Evolutionary conservation across 345 rosid species (phyloP).

Genomic region (Salix exigua): DNA sequence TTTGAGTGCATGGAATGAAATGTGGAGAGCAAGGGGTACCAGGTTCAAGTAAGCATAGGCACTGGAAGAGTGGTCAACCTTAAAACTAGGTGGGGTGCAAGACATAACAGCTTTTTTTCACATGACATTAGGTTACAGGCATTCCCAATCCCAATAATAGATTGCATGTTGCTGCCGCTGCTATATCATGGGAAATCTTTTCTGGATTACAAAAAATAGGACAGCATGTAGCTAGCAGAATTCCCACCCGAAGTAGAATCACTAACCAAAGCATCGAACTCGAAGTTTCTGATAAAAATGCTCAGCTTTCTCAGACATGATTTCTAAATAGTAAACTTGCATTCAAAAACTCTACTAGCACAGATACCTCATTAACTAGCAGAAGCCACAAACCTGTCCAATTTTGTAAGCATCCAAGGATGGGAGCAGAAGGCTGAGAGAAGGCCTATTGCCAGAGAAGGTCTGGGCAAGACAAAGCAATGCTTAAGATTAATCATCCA

Average conservation of each 20-base stretch:
- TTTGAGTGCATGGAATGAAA: not conserved
- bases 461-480: constrained; percentile 44
- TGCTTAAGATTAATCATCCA: constrained; percentile 5
- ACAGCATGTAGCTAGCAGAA: too few relatives aligned
- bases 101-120: not conserved
- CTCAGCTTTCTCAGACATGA: too few relatives aligned
- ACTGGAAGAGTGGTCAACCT: not conserved
- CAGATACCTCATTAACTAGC: constrained; percentile 1
- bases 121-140: too few relatives aligned
- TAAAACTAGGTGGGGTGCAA: not conserved
- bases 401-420: constrained; percentile 67
- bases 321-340: not conserved
- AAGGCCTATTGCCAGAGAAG: constrained; percentile 87
- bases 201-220: too few relatives aligned
- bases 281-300: too few relatives aligned
- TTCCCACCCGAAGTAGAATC: too few relatives aligned
- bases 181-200: too few relatives aligned
- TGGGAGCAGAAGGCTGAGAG: constrained; percentile 86
- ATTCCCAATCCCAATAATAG: too few relatives aligned
- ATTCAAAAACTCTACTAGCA: not conserved
- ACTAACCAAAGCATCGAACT: too few relatives aligned
- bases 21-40: not conserved
- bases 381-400: constrained; percentile 63
- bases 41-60: not conserved
- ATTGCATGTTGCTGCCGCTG: too few relatives aligned